Evolutionary conservation across 108 stramenopile species (phyloP).

Genomic region (Ochromonas danica): DNA sequence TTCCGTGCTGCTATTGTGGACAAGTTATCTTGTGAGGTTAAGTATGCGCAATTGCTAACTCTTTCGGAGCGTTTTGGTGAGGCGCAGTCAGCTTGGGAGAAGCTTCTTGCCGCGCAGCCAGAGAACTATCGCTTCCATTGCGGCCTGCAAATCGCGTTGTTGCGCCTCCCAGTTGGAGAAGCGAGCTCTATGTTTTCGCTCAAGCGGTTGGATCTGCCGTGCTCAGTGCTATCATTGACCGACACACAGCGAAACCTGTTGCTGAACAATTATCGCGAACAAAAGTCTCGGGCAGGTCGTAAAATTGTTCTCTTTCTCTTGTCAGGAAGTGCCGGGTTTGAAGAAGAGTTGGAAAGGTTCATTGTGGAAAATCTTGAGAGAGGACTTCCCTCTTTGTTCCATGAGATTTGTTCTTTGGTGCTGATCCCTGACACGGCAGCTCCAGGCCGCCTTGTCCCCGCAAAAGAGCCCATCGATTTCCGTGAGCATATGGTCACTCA

Average conservation of each 20-base stretch:
- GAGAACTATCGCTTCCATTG: conserved; percentile 86
- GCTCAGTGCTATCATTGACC: conserved; percentile 60
- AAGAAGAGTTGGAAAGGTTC: conserved; percentile 49
- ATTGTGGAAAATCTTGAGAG: conserved; percentile 60
- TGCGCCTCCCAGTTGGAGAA: conserved; percentile 58
- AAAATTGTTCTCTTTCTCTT: background rate
- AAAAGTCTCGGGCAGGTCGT: background rate
- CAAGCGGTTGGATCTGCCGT: conserved; percentile 66
- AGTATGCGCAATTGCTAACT: conserved; percentile 69
- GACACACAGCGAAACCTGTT: background rate
- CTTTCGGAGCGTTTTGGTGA: conserved; percentile 65
- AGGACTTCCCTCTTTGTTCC: conserved; percentile 57
- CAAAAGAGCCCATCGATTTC: conserved; percentile 69
- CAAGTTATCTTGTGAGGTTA: conserved; percentile 56
- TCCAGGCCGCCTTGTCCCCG: background rate
- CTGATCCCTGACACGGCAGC: conserved; percentile 13
- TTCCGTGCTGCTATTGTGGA: conserved; percentile 68
- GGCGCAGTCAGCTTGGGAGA: conserved; percentile 61
- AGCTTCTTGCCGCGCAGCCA: conserved; percentile 64
- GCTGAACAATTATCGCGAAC: background rate
- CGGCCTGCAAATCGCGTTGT: conserved; percentile 80
- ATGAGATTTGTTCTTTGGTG: conserved; percentile 60
- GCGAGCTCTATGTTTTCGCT: conserved; percentile 55
- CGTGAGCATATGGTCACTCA: conserved; percentile 59
- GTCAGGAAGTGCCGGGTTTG: background rate